Percentiles rank a stretch among this genome's conserved stretches.
phyloP scores from a whole-genome alignment of 768 basidiomycete species.

The Cubamyces lactineus region DNA sequence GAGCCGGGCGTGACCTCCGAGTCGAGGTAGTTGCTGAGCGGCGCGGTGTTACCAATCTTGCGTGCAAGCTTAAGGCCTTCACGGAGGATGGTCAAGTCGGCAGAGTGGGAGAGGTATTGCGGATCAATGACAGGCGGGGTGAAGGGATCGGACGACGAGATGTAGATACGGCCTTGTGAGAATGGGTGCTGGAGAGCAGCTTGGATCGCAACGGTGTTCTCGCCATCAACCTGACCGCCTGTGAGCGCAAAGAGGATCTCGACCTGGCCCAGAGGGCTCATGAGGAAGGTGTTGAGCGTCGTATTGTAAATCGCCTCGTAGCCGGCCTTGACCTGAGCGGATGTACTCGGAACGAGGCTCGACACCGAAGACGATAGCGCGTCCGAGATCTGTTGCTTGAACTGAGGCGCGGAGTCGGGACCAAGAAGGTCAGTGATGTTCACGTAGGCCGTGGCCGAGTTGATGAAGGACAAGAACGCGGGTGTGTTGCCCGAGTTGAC shows the following conservation, averaged over 20 bases:
- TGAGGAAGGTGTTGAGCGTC: conserved; percentile 44
- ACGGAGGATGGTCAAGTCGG: conserved; percentile 53
- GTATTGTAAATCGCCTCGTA: conserved; percentile 59
- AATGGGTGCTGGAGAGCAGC: conserved; percentile 68
- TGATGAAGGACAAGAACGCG: conserved; percentile 58
- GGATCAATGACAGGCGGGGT: conserved; percentile 67
- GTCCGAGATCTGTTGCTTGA: conserved; percentile 38
- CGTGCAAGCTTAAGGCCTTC: conserved; percentile 68
- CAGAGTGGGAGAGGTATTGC: conserved; percentile 59
- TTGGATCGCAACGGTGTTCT: conserved; percentile 56
- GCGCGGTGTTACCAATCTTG: conserved; percentile 52
- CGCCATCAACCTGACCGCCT: conserved; percentile 40
- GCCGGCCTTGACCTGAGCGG: conserved; percentile 51
- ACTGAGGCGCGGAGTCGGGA: conserved; percentile 34
- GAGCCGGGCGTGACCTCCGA: conserved; percentile 55
- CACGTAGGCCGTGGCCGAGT: conserved; percentile 64
- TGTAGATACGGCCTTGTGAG: conserved; percentile 65
- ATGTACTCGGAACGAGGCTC: conserved; percentile 48
- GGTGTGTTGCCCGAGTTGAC: conserved; percentile 25
- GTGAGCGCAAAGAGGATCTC: conserved; percentile 57
- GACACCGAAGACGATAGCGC: conserved; percentile 37
- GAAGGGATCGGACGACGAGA: conserved; percentile 63
- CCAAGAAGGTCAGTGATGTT: conserved; percentile 53
- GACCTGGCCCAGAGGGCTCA: conserved; percentile 50
- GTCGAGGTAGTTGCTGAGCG: conserved; percentile 50